Percentiles rank a stretch among this genome's conserved stretches.
These are phyloP conservation scores for Lachnellula suecica DNA, from an alignment of 2,329 filamentous ascomycete genomes.

Conservation along the genomic window DNA sequence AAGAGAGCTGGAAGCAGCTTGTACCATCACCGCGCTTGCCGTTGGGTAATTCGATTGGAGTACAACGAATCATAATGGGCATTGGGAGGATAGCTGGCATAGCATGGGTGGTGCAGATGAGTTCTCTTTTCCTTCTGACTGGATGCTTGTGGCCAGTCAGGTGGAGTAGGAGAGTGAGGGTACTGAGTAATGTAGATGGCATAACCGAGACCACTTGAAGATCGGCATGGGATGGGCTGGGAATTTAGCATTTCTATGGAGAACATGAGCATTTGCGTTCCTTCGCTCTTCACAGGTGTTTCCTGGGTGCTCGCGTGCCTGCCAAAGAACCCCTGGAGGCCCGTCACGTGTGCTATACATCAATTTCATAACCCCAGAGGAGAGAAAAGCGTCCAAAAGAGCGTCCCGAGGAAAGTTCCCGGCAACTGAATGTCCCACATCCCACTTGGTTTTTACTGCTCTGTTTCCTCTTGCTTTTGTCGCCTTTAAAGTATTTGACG, in stretches of 20 bases:
- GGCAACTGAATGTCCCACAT: no score
- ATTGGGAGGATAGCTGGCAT: constrained; percentile 8
- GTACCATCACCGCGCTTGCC: constrained; percentile 16
- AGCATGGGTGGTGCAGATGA: background rate
- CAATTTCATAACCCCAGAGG: no score
- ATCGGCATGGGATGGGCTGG: background rate
- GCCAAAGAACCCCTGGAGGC: no score
- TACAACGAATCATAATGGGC: constrained; percentile 6
- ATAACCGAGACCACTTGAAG: background rate
- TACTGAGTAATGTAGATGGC: no score
- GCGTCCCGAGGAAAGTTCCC: no score
- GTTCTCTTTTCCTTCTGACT: background rate
- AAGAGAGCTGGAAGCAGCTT: constrained; percentile 9
- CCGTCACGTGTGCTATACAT: no score
- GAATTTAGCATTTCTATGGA: constrained; percentile 1
- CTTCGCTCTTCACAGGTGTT: background rate
- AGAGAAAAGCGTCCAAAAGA: no score
- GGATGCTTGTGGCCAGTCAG: background rate
- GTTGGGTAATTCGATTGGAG: constrained; percentile 19
- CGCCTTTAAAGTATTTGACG: no score
- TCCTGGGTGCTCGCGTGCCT: no score
- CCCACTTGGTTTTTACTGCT: no score
- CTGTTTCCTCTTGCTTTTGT: no score
- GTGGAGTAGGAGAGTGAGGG: background rate
- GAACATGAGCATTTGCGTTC: background rate